Evolutionary conservation across 371 early-diverging fungal species (phyloP).

Genomic region (Blastocladiella emersonii): DNA sequence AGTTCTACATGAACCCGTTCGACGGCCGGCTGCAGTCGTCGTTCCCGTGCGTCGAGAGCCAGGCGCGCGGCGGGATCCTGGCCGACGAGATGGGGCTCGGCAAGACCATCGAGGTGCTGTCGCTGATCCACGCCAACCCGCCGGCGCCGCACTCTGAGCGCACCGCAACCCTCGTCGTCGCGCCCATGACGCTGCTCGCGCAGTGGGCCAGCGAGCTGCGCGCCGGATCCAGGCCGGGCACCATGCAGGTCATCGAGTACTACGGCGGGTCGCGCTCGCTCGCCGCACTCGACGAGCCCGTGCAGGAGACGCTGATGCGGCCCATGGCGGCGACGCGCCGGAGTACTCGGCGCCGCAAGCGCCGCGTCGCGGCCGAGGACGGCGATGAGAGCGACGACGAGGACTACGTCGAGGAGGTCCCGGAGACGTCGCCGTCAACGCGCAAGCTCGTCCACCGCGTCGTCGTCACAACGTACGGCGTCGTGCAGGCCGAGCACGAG

Average conservation of each 20-base stretch:
- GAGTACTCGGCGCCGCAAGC: too few relatives aligned
- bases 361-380: too few relatives aligned
- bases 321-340: not conserved
- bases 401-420: too few relatives aligned
- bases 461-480: conserved; percentile 52
- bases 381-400: too few relatives aligned
- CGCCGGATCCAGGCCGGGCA: conserved; percentile 27
- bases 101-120: conserved; percentile 73
- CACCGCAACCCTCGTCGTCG: conserved; percentile 39
- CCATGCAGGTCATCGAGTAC: conserved; percentile 32
- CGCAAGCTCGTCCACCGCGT: conserved; percentile 13
- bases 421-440: not conserved
- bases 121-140: conserved; percentile 47
- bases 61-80: conserved; percentile 51
- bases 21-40: conserved; percentile 38
- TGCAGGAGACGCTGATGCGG: not conserved
- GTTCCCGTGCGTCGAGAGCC: conserved; percentile 33
- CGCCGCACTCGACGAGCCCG: too few relatives aligned
- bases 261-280: conserved; percentile 32
- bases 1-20: conserved; percentile 49
- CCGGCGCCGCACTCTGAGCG: not conserved
- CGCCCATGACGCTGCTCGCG: conserved; percentile 51
- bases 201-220: conserved; percentile 55
- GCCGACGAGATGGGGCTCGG: conserved; percentile 83
- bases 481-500: conserved; percentile 32